Percentiles rank a stretch among this genome's conserved stretches.
Conservation (phyloP, 176 grass and related monocot species). For the Oryza meyeriana region DNA sequence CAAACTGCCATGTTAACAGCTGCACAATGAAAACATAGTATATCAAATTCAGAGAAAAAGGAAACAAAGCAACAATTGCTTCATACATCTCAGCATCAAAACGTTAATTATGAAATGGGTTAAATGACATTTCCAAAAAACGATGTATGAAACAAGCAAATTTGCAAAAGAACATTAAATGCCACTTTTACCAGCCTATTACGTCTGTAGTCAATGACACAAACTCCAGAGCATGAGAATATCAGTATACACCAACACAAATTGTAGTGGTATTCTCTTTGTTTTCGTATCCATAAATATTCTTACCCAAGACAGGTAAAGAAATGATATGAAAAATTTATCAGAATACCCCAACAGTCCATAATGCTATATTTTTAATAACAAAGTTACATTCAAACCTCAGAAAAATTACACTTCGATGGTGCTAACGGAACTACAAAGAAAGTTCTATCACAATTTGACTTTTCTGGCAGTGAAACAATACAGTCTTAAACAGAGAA, state of each 20-base stretch:
- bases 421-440: background rate
- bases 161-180: background rate
- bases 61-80: conserved; percentile 5
- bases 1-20: conserved; percentile 88
- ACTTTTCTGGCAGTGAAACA: background rate
- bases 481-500: background rate
- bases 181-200: background rate
- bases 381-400: background rate
- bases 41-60: conserved; percentile 18
- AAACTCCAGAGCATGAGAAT: background rate
- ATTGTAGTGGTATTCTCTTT: background rate
- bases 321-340: background rate
- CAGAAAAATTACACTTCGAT: background rate
- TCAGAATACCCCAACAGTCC: background rate
- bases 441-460: background rate
- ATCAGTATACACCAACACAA: background rate
- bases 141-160: background rate
- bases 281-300: background rate
- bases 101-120: conserved; percentile 4
- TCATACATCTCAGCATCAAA: conserved; percentile 11
- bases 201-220: background rate
- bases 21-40: conserved; percentile 49
- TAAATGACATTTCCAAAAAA: conserved; percentile 1
- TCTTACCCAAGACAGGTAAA: background rate
- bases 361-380: background rate